A percentile compares a stretch with the other conserved stretches of the same genome.
phyloP scores from a whole-genome alignment of 352 stramenopile genomes.

The Pythium aquatile region DNA sequence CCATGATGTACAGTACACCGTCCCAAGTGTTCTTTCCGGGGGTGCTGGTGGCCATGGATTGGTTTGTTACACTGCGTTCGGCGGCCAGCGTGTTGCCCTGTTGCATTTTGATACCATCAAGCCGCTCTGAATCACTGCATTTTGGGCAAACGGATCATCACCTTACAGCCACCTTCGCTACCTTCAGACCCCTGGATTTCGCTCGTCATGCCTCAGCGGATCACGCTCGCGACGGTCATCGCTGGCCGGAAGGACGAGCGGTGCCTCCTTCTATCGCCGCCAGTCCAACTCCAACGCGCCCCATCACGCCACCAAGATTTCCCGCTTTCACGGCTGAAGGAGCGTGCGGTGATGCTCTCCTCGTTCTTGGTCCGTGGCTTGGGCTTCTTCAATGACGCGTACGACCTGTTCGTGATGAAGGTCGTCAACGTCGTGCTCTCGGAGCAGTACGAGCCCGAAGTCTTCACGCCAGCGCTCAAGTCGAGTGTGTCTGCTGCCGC shows the following conservation, averaged over 20 bases:
- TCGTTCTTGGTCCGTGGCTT: slow-evolving; percentile 68
- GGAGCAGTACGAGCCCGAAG: slow-evolving; percentile 55
- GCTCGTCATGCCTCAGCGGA: not conserved
- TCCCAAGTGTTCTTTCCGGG: not conserved
- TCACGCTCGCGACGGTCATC: slow-evolving; percentile 8
- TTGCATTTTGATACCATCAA: no score
- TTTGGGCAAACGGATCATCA: not conserved
- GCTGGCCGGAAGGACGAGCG: not conserved
- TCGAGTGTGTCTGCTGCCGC: slow-evolving; percentile 32
- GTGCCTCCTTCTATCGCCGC: not conserved
- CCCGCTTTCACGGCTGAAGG: not conserved
- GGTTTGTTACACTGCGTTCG: not conserved
- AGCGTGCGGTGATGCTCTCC: slow-evolving; percentile 33
- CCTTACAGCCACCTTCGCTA: not conserved
- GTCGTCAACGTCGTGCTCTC: slow-evolving; percentile 78
- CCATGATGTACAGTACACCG: not conserved
- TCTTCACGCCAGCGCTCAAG: slow-evolving; percentile 32
- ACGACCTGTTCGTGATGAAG: slow-evolving; percentile 85
- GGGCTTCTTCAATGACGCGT: slow-evolving; percentile 78
- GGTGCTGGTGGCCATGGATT: not conserved
- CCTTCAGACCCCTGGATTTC: not conserved
- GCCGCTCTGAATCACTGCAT: not conserved
- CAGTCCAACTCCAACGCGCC: not conserved
- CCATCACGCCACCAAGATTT: not conserved
- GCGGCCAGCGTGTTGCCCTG: no score